These are phyloP conservation scores for Onygenales sp. DNA, from an alignment of 2,329 filamentous ascomycete species.

Conservation along the genomic window DNA sequence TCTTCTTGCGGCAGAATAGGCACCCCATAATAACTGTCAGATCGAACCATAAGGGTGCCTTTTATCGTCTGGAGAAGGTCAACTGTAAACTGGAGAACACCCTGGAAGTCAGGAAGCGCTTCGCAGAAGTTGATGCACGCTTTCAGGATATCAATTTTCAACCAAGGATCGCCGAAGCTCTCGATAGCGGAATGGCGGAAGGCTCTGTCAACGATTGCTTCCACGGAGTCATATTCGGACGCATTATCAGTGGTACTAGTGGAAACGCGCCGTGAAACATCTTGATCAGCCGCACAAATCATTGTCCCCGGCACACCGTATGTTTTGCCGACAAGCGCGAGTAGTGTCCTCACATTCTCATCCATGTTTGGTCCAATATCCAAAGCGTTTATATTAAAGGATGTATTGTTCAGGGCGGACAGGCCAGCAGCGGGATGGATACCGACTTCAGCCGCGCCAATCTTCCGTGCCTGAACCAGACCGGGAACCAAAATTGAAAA, in stretches of 20 bases:
- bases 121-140: conserved; percentile 92
- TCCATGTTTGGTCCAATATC: conserved; percentile 34
- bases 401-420: conserved; percentile 55
- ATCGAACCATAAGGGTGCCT: conserved; percentile 64
- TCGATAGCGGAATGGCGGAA: conserved; percentile 37
- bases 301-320: conserved; percentile 32
- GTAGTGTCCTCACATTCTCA: conserved; percentile 28
- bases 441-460: conserved; percentile 90
- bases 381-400: conserved; percentile 34
- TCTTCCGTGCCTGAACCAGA: conserved; percentile 79
- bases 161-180: conserved; percentile 62
- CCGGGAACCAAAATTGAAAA: conserved; percentile 74
- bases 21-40: conserved; percentile 58
- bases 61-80: conserved; percentile 67
- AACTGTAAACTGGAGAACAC: conserved; percentile 79
- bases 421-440: conserved; percentile 88
- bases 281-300: conserved; percentile 12
- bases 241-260: conserved; percentile 11
- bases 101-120: conserved; percentile 81
- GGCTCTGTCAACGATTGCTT: conserved; percentile 34
- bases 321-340: conserved; percentile 28
- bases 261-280: conserved; percentile 5
- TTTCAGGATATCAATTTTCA: conserved; percentile 80
- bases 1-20: conserved; percentile 70
- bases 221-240: conserved; percentile 25